Conservation (phyloP, 2,329 filamentous ascomycete species). For the Diplodia scrobiculata region DNA sequence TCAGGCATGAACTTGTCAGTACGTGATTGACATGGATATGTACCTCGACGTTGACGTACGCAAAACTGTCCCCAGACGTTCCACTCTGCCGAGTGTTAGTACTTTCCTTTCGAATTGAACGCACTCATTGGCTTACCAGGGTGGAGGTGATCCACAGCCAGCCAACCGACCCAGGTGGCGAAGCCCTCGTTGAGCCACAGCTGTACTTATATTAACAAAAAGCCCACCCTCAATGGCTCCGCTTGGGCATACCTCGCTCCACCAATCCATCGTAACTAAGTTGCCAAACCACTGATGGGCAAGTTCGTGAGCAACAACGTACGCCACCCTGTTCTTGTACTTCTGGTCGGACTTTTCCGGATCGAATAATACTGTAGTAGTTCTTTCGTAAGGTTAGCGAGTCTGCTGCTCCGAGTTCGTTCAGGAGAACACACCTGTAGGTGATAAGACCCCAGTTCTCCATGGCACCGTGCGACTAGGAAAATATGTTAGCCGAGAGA, state of each 20-base stretch:
- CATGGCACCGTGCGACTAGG: conserved; percentile 73
- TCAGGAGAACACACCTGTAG: conserved; percentile 60
- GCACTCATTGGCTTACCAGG: conserved; percentile 56
- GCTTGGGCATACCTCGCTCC: conserved; percentile 64
- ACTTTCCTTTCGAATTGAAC: background rate
- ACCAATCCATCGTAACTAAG: conserved; percentile 96
- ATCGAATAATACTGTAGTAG: conserved; percentile 94
- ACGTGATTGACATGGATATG: conserved; percentile 34
- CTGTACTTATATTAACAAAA: conserved; percentile 33
- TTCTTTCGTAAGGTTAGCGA: conserved; percentile 46
- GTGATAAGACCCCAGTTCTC: conserved; percentile 97
- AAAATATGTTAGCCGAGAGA: conserved; percentile 45
- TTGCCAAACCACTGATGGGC: conserved; percentile 97
- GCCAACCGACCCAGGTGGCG: conserved; percentile 97
- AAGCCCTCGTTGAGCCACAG: conserved; percentile 96
- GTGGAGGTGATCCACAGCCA: conserved; percentile 85
- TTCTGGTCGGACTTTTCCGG: conserved; percentile 85
- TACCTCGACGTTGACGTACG: conserved; percentile 62
- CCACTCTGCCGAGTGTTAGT: conserved; percentile 66
- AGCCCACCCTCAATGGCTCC: too few species aligned
- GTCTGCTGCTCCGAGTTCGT: too few species aligned
- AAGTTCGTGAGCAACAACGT: conserved; percentile 96
- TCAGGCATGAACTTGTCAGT: conserved; percentile 45
- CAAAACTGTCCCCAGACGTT: conserved; percentile 98
- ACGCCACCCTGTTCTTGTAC: conserved; percentile 92